Evolutionary conservation across 371 early-diverging fungal species (phyloP), one percentile per base, ranked within the genome.

Genomic region (Rhizopus microsporus): DNA sequence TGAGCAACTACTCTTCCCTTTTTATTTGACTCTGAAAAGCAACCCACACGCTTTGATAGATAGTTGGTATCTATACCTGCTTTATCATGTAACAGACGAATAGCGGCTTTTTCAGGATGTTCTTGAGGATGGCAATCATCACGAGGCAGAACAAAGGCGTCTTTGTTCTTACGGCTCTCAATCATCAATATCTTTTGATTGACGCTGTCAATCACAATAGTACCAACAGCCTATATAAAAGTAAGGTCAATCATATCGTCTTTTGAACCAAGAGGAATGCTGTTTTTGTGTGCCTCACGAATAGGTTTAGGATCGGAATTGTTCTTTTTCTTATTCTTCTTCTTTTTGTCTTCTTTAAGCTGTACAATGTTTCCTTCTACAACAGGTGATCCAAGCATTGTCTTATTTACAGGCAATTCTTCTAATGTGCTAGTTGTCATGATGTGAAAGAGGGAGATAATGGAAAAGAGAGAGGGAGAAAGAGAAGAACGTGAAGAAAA

Each of bases 21-120:
- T 44, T 78, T 78, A 30, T 73, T 74, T 29, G 72, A 63, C 51
- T 78, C 74, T 30, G 67, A 63, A 33, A 64, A 78, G 9, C 72
- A 70, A 3, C 74, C 75, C 17, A 78, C 56, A 33, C 67, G 69
- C 16, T 52, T 51, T 4, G 60, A 52, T 4, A 69, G 38, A 37
- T 44, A 54, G 17, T 38, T 43, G 12, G 64, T 65, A 9, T 38
- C 30, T 7, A 75, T 56, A 54, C 72, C 70, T 7, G 72, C 72
- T 47, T 68, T 67, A 38, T 73, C 68, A n/a, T 51, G 47, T 15
- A 75, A 59, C 15, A 78, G 48, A 46, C 75, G 79, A 10, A 69
- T 34, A 1, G 70, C 75, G n/a, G 75, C 74, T 8, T 65, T 61
- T 39, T 73, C 75, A 35, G 65, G 64, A 33, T 67, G 56, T 51